These are phyloP conservation scores for Phytopythium ostracodes DNA, from an alignment of 352 stramenopile species.

Conservation along the genomic window DNA sequence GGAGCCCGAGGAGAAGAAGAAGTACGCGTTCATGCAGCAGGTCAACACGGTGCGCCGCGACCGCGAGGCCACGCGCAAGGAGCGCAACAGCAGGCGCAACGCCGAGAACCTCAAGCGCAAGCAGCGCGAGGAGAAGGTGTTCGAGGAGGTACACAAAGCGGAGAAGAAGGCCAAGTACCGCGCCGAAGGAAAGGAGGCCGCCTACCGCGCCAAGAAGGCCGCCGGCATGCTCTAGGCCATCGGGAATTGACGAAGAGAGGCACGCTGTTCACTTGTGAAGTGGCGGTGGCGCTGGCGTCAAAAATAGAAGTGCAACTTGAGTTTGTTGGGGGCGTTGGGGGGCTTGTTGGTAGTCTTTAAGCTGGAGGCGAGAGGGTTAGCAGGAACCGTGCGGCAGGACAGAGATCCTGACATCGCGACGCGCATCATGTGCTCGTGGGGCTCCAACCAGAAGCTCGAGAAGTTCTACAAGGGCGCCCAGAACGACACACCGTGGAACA, in stretches of 20 bases:
- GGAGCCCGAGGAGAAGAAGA: constrained; percentile 95
- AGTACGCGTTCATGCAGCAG: constrained; percentile 96
- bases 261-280: neutral
- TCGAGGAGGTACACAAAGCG: constrained; percentile 75
- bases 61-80: constrained; percentile 92
- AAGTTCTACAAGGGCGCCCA: constrained; percentile 59
- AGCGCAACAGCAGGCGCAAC: constrained; percentile 86
- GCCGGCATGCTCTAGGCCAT: constrained; percentile 12
- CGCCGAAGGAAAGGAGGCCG: constrained; percentile 72
- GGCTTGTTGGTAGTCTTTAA: too few species aligned
- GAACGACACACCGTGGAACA: constrained; percentile 53
- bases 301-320: constrained; percentile 1
- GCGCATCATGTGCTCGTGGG: constrained; percentile 26
- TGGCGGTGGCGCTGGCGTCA: neutral
- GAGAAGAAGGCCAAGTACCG: constrained; percentile 88
- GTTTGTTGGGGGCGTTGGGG: neutral
- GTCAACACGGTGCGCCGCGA: constrained; percentile 97
- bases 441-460: constrained; percentile 27
- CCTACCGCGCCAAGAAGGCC: constrained; percentile 47
- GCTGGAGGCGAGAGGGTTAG: too few species aligned
- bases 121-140: constrained; percentile 87
- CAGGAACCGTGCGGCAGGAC: too few species aligned
- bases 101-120: constrained; percentile 91
- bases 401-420: too few species aligned
- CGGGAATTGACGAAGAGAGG: too few species aligned